Evolutionary conservation across 306 rosid species (phyloP), one percentile per base, ranked within the genome.

Genomic region (Prunus salicina): DNA sequence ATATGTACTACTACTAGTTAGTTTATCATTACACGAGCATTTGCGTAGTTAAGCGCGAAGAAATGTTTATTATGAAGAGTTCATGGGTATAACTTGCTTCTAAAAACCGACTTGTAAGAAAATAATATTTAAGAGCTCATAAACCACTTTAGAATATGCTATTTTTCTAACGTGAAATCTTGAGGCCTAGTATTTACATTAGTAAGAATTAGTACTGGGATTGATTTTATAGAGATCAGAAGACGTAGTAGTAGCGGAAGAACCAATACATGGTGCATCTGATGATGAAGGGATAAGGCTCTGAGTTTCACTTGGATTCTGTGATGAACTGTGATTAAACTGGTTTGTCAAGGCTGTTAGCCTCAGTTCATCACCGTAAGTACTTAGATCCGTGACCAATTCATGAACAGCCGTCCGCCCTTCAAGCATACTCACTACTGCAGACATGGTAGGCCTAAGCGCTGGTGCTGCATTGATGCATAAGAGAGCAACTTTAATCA

Each of bases 381-480:
- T 74, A 11, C 50, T 32, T 0, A 62, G 62, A 50, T 74, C 6
- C 38, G 6, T 32, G 6, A 5, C 6, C 78, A 64, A 12, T n/a
- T 74, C 78, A 27, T 14, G 24, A 3, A 63, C 71, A 20, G 50
- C 5, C 16, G 32, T 64, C 3, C 16, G 13, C 4, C 71, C 78
- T 74, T 74, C 78, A 7, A 74, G 70, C 69, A 74, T 60, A 2
- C 78, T 74, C 78, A 49, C 78, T 12, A 49, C 78, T 47, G 41
- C 32, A 9, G 78, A 74, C 78, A 62, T 74, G 3, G 78, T 47
- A 19, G 78, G 78, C 78, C 78, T 18, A 12, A 74, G 61, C 0
- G 70, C 67, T 11, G 78, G 69, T 6, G 78, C 41, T 12, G 70
- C 22, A 28, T 74, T 74, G 69, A 61, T 74, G 78, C 78, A 74